Evolutionary conservation across 805 yeast genomes (phyloP).

Genomic region (Candida koratica): DNA sequence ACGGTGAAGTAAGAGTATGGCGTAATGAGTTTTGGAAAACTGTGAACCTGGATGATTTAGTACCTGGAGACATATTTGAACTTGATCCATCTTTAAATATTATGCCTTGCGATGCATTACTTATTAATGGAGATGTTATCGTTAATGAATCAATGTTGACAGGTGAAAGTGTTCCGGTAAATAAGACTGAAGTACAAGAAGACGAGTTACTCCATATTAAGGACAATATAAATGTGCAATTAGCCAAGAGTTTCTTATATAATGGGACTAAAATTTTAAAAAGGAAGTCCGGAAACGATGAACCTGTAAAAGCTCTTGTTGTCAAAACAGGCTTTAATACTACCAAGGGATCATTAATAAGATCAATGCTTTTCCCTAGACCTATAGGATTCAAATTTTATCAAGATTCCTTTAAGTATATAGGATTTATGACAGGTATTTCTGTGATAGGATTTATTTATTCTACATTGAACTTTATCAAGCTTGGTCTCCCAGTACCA

Average conservation of each 20-base stretch:
- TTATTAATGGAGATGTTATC: conserved; percentile 88
- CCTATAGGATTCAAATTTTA: conserved; percentile 93
- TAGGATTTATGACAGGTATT: conserved; percentile 87
- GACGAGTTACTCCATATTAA: conserved; percentile 57
- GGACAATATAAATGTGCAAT: conserved; percentile 58
- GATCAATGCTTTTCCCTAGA: conserved; percentile 96
- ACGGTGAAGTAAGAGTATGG: conserved; percentile 83
- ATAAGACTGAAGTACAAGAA: conserved; percentile 65
- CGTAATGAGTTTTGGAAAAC: conserved; percentile 93
- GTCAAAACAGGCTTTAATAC: conserved; percentile 91
- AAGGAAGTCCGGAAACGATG: conserved; percentile 67
- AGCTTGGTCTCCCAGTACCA: conserved; percentile 63
- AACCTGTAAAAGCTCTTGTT: conserved; percentile 82
- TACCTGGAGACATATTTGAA: conserved; percentile 95
- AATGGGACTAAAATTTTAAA: conserved; percentile 88
- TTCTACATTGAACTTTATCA: conserved; percentile 78
- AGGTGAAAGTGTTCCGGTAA: conserved; percentile 96
- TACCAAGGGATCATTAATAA: conserved; percentile 86
- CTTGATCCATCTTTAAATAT: conserved; percentile 72
- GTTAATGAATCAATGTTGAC: conserved; percentile 98
- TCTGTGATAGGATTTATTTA: conserved; percentile 81
- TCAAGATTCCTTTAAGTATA: conserved; percentile 90
- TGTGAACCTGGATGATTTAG: conserved; percentile 68
- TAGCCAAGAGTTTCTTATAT: conserved; percentile 74
- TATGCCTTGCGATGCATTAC: conserved; percentile 86